A percentile compares a stretch with the other conserved stretches of the same genome.
Evolutionary conservation across 495 filamentous ascomycete genomes (phyloP).

Genomic region (Penicillium turbatum): DNA sequence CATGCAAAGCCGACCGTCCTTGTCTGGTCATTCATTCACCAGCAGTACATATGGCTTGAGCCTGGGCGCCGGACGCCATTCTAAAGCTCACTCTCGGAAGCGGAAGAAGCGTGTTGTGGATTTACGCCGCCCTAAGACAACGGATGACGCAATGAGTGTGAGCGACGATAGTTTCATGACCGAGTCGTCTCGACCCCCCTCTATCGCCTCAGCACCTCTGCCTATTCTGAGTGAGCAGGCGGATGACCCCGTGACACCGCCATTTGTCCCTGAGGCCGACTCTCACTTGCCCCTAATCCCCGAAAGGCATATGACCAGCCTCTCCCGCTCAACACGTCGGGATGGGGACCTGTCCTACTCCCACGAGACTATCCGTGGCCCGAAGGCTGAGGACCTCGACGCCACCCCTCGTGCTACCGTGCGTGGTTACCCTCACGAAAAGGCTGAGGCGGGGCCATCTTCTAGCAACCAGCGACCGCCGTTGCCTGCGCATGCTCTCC

Average conservation of each 20-base stretch:
- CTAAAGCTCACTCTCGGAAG: slow-evolving; percentile 64
- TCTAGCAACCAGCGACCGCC: slow-evolving; percentile 22
- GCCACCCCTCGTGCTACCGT: slow-evolving; percentile 35
- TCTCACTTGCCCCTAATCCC: slow-evolving; percentile 36
- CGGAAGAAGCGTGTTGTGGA: slow-evolving; percentile 95
- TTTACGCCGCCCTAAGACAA: slow-evolving; percentile 62
- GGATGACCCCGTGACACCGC: slow-evolving; percentile 47
- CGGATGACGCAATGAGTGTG: slow-evolving; percentile 51
- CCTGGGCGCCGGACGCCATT: slow-evolving; percentile 59
- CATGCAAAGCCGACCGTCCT: slow-evolving; percentile 34
- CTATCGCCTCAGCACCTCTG: slow-evolving; percentile 42
- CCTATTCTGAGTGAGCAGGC: slow-evolving; percentile 37
- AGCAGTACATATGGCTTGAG: slow-evolving; percentile 54
- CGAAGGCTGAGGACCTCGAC: slow-evolving; percentile 31
- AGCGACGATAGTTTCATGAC: slow-evolving; percentile 48
- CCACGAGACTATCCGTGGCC: slow-evolving; percentile 18
- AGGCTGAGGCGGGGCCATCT: slow-evolving; percentile 31
- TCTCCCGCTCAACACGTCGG: slow-evolving; percentile 28
- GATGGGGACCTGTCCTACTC: slow-evolving; percentile 29
- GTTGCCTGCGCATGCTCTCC: slow-evolving; percentile 36
- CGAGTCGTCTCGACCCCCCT: slow-evolving; percentile 36
- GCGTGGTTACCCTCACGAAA: slow-evolving; percentile 22
- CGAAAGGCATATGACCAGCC: slow-evolving; percentile 36
- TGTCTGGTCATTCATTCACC: slow-evolving; percentile 32
- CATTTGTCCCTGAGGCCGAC: slow-evolving; percentile 33